Percentiles rank a stretch among this genome's conserved stretches.
Conservation (phyloP, 495 filamentous ascomycete genomes). For the Penicillium lagena region DNA sequence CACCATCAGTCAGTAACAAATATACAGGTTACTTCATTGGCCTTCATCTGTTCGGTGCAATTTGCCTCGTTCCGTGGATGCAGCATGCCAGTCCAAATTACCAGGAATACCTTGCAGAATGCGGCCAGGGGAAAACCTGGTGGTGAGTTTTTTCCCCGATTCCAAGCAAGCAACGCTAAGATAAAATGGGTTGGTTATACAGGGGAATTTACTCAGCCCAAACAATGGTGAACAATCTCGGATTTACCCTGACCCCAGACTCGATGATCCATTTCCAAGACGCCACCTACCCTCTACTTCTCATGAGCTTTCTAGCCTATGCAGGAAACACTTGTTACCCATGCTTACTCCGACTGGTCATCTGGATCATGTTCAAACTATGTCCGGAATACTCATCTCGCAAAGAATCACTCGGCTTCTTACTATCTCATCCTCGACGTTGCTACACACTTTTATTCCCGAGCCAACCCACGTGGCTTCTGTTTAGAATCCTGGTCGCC, state of each 20-base stretch:
- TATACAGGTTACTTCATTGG: slow-evolving; percentile 54
- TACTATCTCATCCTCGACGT: slow-evolving; percentile 55
- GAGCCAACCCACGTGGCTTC: slow-evolving; percentile 52
- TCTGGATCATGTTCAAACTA: slow-evolving; percentile 58
- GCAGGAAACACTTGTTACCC: slow-evolving; percentile 81
- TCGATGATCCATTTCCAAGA: slow-evolving; percentile 75
- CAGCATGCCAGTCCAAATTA: slow-evolving; percentile 44
- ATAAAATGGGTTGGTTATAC: no score
- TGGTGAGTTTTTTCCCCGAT: slow-evolving; percentile 43
- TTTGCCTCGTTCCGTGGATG: slow-evolving; percentile 67
- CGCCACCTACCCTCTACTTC: slow-evolving; percentile 57
- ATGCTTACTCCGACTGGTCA: slow-evolving; percentile 69
- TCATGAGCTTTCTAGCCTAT: slow-evolving; percentile 70
- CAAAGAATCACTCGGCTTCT: slow-evolving; percentile 38
- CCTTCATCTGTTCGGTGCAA: slow-evolving; percentile 57
- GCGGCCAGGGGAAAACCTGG: slow-evolving; percentile 57
- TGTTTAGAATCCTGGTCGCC: slow-evolving; percentile 50
- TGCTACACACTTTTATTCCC: slow-evolving; percentile 62
- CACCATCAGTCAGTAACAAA: no score
- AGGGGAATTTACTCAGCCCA: slow-evolving; percentile 30
- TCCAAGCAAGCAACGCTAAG: no score
- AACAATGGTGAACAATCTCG: slow-evolving; percentile 39
- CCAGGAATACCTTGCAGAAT: slow-evolving; percentile 45
- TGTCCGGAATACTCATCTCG: slow-evolving; percentile 33
- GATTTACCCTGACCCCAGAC: slow-evolving; percentile 73